A percentile compares a stretch with the other conserved stretches of the same genome.
Evolutionary conservation across 306 rosid species (phyloP).

Genomic region (Vachellia collinsii): DNA sequence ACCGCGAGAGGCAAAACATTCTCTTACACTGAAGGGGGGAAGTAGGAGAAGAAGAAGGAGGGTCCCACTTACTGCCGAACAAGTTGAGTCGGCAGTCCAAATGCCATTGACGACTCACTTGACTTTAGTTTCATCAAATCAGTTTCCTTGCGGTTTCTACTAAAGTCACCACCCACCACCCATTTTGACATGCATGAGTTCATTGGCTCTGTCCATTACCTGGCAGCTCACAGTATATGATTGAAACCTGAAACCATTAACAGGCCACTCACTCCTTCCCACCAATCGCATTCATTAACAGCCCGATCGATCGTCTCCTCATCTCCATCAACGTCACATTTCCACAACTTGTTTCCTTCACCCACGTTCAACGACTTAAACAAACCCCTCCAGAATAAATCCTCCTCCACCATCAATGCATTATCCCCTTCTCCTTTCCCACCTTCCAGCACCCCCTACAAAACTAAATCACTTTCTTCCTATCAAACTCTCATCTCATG

Average conservation of each 20-base stretch:
- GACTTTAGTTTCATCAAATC: background rate
- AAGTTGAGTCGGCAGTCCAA: constrained; percentile 35
- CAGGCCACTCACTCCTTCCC: background rate
- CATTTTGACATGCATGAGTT: constrained; percentile 1
- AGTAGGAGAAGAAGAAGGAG: background rate
- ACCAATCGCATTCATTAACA: background rate
- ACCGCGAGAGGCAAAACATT: background rate
- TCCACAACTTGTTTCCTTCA: background rate
- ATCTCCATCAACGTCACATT: background rate
- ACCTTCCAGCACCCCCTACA: background rate
- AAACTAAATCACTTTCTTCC: background rate
- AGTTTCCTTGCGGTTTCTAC: too few relatives aligned
- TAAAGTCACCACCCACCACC: background rate
- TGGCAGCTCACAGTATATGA: too few relatives aligned
- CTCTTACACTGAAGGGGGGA: too few relatives aligned
- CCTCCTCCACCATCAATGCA: background rate
- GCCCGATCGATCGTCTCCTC: too few relatives aligned
- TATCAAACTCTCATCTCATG: background rate
- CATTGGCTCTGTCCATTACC: background rate
- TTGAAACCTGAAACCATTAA: background rate
- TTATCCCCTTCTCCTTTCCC: background rate
- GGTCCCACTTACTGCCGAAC: constrained; percentile 31
- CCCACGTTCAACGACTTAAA: background rate
- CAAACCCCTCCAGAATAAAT: background rate
- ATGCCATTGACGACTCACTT: background rate